Conservation (phyloP, 2,329 filamentous ascomycete genomes). For the Trichothecium roseum region DNA sequence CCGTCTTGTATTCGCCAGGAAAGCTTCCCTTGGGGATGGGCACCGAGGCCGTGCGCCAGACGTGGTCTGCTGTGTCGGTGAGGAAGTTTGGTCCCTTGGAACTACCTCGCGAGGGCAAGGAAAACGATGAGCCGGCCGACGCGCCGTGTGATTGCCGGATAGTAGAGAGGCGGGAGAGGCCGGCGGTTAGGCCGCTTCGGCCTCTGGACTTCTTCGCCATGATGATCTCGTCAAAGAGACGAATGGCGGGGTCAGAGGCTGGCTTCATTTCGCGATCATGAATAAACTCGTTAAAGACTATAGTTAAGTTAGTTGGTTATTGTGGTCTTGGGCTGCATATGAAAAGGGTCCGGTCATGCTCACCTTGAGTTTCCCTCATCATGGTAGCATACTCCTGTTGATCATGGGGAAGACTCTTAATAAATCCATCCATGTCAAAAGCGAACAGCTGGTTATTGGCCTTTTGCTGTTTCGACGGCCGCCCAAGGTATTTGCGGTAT, state of each 20-base stretch:
- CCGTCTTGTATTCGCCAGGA: constrained; percentile 49
- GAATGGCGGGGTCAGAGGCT: constrained; percentile 53
- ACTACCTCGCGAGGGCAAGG: constrained; percentile 22
- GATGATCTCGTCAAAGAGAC: constrained; percentile 77
- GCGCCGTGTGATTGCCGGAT: constrained; percentile 46
- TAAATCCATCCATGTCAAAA: constrained; percentile 56
- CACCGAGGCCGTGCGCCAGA: constrained; percentile 62
- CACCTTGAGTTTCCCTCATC: constrained; percentile 59
- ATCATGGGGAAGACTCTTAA: constrained; percentile 53
- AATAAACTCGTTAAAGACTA: constrained; percentile 69
- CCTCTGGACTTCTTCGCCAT: constrained; percentile 64
- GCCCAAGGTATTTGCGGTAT: constrained; percentile 52
- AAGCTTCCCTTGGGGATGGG: constrained; percentile 52
- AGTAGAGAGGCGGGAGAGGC: constrained; percentile 50
- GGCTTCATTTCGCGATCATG: constrained; percentile 64
- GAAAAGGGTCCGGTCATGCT: not conserved
- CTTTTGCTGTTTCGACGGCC: constrained; percentile 51
- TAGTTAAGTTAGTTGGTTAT: constrained; percentile 1
- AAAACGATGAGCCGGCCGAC: constrained; percentile 27
- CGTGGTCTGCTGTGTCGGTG: constrained; percentile 63
- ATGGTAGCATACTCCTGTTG: constrained; percentile 54
- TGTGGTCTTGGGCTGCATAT: not conserved
- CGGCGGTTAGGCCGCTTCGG: constrained; percentile 54
- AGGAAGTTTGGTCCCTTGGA: constrained; percentile 49
- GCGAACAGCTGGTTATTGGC: constrained; percentile 48